These are phyloP conservation scores for Aspergillus ibericus DNA, from an alignment of 2,329 filamentous ascomycete genomes.

Conservation along the genomic window DNA sequence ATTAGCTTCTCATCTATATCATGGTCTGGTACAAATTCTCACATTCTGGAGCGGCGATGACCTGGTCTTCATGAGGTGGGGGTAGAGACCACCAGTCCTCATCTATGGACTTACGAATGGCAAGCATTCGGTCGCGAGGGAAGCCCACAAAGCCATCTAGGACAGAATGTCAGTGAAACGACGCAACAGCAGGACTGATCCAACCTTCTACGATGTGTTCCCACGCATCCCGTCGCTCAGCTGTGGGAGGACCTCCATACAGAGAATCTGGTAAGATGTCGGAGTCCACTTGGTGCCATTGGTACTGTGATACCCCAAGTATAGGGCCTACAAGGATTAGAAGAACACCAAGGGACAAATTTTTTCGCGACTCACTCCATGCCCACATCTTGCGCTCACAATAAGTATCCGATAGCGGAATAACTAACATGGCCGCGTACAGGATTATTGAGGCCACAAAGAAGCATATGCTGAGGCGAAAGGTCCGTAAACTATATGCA, in stretches of 20 bases:
- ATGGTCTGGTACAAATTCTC: neutral
- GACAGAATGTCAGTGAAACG: neutral
- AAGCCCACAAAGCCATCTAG: neutral
- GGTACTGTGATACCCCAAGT: neutral
- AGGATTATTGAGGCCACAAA: neutral
- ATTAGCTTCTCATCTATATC: neutral
- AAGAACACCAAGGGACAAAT: neutral
- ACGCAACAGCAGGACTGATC: neutral
- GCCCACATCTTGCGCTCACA: neutral
- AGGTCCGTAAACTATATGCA: neutral
- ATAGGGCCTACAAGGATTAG: neutral
- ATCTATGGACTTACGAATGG: neutral
- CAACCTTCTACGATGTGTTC: neutral
- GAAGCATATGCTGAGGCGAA: neutral
- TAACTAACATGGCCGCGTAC: neutral
- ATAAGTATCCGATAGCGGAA: neutral
- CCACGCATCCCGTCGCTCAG: neutral
- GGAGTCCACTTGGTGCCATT: neutral
- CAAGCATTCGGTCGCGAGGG: neutral
- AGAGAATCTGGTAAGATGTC: neutral
- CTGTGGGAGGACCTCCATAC: neutral
- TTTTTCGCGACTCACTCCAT: neutral
- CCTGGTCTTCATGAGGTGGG: neutral
- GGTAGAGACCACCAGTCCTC: neutral
- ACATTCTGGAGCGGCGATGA: neutral